phyloP scores from a whole-genome alignment of 2,329 filamentous ascomycete species.

The Talaromyces sp. region DNA sequence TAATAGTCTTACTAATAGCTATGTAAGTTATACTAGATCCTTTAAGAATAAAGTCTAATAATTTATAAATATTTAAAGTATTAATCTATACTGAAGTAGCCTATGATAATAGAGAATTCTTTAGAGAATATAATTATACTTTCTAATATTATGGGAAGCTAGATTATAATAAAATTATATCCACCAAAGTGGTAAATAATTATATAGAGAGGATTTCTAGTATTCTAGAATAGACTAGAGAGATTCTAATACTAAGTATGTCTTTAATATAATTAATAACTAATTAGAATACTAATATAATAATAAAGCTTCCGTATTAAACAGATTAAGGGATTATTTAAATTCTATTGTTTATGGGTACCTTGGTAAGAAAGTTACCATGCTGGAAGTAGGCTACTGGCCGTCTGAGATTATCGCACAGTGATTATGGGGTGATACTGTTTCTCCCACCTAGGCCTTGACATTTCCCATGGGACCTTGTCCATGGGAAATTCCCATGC shows the following conservation, averaged over 20 bases:
- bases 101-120: not conserved
- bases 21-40: constrained; percentile 23
- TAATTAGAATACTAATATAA: not conserved
- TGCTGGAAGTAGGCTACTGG: not conserved
- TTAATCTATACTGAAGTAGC: constrained; percentile 22
- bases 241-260: not conserved
- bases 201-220: constrained; percentile 23
- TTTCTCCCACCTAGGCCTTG: too few relatives aligned
- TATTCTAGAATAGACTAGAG: constrained; percentile 21
- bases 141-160: constrained; percentile 23
- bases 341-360: not conserved
- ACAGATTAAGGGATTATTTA: not conserved
- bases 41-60: not conserved
- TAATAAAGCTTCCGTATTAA: not conserved
- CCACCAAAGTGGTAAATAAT: constrained; percentile 22
- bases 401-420: not conserved
- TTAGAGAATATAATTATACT: constrained; percentile 22
- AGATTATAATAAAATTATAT: constrained; percentile 24
- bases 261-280: not conserved
- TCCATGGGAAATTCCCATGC: too few relatives aligned
- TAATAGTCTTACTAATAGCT: constrained; percentile 26
- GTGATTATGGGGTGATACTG: not conserved
- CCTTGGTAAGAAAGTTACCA: not conserved
- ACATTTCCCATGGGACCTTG: too few relatives aligned
- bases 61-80: constrained; percentile 20